phyloP scores from a whole-genome alignment of 2,329 filamentous ascomycete species.

The Alternaria sp. region DNA sequence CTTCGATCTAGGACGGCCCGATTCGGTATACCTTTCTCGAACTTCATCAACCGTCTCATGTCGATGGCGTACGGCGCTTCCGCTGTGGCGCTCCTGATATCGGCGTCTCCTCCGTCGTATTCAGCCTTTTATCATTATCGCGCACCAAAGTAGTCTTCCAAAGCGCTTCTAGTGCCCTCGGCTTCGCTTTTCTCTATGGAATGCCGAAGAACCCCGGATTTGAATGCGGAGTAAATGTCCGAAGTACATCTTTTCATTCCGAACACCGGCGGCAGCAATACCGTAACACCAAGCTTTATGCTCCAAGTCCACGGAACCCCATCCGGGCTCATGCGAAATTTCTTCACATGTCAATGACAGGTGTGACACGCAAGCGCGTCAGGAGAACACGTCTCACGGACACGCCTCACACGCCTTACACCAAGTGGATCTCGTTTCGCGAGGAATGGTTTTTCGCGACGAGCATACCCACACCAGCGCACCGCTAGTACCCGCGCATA shows the following conservation, averaged over 20 bases:
- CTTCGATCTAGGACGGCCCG: conserved; percentile 10
- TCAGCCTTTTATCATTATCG: neutral
- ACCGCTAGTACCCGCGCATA: conserved; percentile 8
- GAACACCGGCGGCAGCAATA: neutral
- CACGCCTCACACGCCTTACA: neutral
- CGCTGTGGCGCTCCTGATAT: conserved; percentile 6
- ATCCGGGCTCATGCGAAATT: neutral
- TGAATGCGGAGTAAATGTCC: neutral
- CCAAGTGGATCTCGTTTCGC: conserved; percentile 9
- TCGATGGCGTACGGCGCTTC: conserved; percentile 4
- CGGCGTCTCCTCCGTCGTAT: neutral
- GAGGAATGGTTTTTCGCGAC: conserved; percentile 1
- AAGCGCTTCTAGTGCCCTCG: conserved; percentile 6
- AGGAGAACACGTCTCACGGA: neutral
- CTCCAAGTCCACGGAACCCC: neutral
- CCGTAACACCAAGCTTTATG: neutral
- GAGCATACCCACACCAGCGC: conserved; percentile 1
- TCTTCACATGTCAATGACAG: neutral
- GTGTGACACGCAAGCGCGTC: conserved; percentile 7
- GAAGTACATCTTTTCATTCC: neutral
- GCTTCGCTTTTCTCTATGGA: neutral
- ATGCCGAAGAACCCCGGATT: neutral
- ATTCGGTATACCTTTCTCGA: conserved; percentile 6
- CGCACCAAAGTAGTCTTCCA: conserved; percentile 4
- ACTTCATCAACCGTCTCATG: neutral